These are phyloP conservation scores for Rutstroemia sp. DNA, from an alignment of 2,329 filamentous ascomycete species.

Conservation along the genomic window DNA sequence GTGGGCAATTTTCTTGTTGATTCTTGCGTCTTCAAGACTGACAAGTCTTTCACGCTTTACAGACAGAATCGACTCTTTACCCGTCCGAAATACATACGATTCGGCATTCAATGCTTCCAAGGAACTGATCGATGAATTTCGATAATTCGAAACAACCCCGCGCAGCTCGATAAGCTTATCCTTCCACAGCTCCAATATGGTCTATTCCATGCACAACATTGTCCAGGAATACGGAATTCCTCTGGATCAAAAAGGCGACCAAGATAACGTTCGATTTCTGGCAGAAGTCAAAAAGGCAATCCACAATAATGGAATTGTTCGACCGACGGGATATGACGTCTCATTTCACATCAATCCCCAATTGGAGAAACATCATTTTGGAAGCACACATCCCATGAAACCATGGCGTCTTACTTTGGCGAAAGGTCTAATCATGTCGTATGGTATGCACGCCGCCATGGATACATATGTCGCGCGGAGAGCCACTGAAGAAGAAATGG, in stretches of 20 bases:
- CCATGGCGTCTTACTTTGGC: conserved; percentile 94
- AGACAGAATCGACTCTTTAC: too few species aligned
- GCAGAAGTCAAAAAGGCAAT: conserved; percentile 23
- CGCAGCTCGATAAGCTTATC: not conserved
- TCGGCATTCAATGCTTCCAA: too few species aligned
- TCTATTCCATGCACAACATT: conserved; percentile 21
- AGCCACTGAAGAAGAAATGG: conserved; percentile 82
- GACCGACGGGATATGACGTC: conserved; percentile 80
- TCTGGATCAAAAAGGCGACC: conserved; percentile 24
- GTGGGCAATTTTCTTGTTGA: too few species aligned
- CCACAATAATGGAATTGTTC: conserved; percentile 60
- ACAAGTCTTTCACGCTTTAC: too few species aligned
- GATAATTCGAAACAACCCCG: too few species aligned
- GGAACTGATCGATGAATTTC: too few species aligned
- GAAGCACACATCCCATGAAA: conserved; percentile 97
- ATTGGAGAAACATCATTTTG: conserved; percentile 96
- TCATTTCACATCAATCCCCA: conserved; percentile 94
- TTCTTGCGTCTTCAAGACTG: too few species aligned
- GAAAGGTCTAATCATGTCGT: conserved; percentile 88
- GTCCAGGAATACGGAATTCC: conserved; percentile 28
- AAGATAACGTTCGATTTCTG: conserved; percentile 21
- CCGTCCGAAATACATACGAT: too few species aligned
- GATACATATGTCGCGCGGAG: conserved; percentile 81
- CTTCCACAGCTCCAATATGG: conserved; percentile 18
- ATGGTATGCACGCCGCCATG: conserved; percentile 96